Percentiles rank a stretch among this genome's conserved stretches.
These are phyloP conservation scores for Diplodia corticola DNA, from an alignment of 2,329 filamentous ascomycete genomes.

Conservation along the genomic window DNA sequence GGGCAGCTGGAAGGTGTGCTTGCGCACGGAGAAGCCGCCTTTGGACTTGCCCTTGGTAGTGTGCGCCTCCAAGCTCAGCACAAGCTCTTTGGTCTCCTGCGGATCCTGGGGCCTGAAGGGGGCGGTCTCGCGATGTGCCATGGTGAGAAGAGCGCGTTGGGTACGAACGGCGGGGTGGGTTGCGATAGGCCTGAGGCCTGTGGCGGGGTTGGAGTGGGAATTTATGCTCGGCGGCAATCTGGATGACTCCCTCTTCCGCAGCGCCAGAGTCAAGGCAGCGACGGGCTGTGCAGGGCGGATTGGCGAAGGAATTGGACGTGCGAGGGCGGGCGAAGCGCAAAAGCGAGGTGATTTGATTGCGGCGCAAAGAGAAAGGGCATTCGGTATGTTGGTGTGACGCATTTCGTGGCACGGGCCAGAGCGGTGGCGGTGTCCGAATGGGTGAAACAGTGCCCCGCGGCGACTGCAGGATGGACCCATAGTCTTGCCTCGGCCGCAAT, in stretches of 20 bases:
- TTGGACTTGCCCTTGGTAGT: slow-evolving; percentile 49
- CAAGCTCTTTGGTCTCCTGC: slow-evolving; percentile 64
- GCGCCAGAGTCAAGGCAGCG: neutral
- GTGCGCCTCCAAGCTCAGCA: slow-evolving; percentile 64
- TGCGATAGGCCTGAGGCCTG: neutral
- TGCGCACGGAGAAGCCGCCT: slow-evolving; percentile 71
- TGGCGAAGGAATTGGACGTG: neutral
- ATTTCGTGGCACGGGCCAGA: neutral
- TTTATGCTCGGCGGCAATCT: slow-evolving; percentile 4
- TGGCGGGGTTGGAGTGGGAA: neutral
- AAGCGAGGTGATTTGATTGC: neutral
- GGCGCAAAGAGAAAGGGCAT: neutral
- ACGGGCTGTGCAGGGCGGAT: neutral
- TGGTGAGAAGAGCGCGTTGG: slow-evolving; percentile 31
- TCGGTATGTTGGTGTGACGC: slow-evolving; percentile 1
- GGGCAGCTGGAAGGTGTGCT: slow-evolving; percentile 71
- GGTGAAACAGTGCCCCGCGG: neutral
- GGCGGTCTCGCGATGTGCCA: slow-evolving; percentile 55
- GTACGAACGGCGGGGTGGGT: neutral
- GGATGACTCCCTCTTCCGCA: neutral
- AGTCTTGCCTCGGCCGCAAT: neutral
- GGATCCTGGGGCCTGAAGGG: slow-evolving; percentile 71
- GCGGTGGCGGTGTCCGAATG: neutral
- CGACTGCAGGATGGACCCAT: neutral
- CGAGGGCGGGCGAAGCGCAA: neutral